A percentile compares a stretch with the other conserved stretches of the same genome.
Evolutionary conservation across 1,139 yeast genomes (phyloP).

Genomic region (Scheffersomyces stambukii): DNA sequence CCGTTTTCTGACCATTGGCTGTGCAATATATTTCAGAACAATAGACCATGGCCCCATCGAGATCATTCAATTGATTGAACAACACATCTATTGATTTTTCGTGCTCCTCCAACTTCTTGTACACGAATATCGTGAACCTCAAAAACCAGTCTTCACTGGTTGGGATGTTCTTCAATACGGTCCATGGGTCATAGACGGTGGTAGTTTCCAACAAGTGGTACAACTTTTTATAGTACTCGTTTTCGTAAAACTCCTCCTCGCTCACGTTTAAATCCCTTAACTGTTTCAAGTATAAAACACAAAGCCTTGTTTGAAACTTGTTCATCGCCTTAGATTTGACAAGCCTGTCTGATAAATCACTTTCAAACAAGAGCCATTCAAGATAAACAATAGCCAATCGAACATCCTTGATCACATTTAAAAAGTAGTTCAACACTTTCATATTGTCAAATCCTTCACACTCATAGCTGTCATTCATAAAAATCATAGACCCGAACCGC

Average conservation of each 20-base stretch:
- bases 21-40: conserved; percentile 48
- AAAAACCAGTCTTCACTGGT: conserved; percentile 31
- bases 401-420: conserved; percentile 19
- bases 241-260: conserved; percentile 9
- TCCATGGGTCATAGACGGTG: conserved; percentile 43
- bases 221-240: conserved; percentile 29
- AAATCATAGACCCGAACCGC: conserved; percentile 43
- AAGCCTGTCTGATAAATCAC: conserved; percentile 41
- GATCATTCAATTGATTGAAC: conserved; percentile 55
- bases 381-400: conserved; percentile 50
- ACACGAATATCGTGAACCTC: conserved; percentile 53
- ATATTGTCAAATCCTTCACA: conserved; percentile 55
- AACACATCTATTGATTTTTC: conserved; percentile 61
- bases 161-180: conserved; percentile 36
- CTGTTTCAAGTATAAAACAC: conserved; percentile 49
- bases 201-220: conserved; percentile 32
- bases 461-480: conserved; percentile 63
- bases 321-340: conserved; percentile 23
- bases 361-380: conserved; percentile 48
- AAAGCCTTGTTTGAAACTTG: conserved; percentile 50
- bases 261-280: no score
- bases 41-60: conserved; percentile 55
- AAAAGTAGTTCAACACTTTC: conserved; percentile 49
- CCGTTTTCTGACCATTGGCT: conserved; percentile 32
- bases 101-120: conserved; percentile 59